phyloP scores from a whole-genome alignment of 768 basidiomycete genomes.

The Mrakia frigida region DNA sequence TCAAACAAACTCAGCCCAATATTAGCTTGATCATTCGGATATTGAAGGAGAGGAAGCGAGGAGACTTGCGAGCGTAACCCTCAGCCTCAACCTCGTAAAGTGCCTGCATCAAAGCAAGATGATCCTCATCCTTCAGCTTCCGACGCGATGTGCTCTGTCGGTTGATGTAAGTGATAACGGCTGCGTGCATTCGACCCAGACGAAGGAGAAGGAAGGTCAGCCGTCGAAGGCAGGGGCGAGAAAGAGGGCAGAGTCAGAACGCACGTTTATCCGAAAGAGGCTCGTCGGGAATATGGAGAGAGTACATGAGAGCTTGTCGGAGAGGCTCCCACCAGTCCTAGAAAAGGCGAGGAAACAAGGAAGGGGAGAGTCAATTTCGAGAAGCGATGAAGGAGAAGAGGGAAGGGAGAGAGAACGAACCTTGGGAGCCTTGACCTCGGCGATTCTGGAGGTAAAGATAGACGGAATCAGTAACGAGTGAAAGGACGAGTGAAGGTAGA shows the following conservation, averaged over 20 bases:
- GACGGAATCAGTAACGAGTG: neutral
- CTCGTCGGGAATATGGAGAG: neutral
- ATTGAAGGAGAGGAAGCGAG: too few relatives aligned
- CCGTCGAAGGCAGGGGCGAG: neutral
- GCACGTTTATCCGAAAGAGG: constrained; percentile 13
- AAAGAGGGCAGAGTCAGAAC: neutral
- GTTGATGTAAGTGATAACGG: neutral
- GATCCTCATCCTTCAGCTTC: constrained; percentile 23
- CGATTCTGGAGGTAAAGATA: neutral
- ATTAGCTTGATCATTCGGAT: neutral
- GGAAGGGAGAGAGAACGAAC: neutral
- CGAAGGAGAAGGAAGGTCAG: neutral
- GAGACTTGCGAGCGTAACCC: constrained; percentile 5
- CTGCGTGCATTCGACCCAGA: too few relatives aligned
- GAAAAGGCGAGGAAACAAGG: neutral
- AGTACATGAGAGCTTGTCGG: constrained; percentile 17
- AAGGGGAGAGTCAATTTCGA: neutral
- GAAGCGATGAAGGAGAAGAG: neutral
- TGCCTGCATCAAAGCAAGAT: constrained; percentile 24
- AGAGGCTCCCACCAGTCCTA: constrained; percentile 31
- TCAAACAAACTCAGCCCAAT: neutral
- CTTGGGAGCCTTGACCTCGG: neutral
- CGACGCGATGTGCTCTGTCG: constrained; percentile 28
- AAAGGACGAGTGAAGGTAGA: neutral
- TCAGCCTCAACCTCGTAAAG: constrained; percentile 7